These are phyloP conservation scores for Tolypocladium amazonense DNA, from an alignment of 2,329 filamentous ascomycete genomes.

Conservation along the genomic window DNA sequence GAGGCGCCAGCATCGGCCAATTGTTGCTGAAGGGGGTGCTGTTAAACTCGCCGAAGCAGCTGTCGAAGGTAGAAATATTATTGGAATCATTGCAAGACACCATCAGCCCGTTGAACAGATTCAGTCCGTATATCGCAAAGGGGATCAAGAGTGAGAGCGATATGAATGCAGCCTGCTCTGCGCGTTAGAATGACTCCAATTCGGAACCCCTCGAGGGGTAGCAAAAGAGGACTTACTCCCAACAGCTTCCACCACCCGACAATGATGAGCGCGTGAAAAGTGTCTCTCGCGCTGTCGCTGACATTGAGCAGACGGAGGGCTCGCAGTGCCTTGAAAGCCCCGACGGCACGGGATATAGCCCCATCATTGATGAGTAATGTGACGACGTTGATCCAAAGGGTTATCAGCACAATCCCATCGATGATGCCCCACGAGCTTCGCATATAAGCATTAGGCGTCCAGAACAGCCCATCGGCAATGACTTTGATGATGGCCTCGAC, in stretches of 20 bases:
- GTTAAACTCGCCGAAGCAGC: constrained; percentile 78
- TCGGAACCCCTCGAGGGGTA: no score
- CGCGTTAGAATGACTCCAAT: constrained; percentile 6
- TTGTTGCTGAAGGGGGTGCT: constrained; percentile 60
- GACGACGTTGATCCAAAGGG: constrained; percentile 88
- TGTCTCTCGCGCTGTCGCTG: constrained; percentile 89
- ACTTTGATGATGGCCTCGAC: constrained; percentile 84
- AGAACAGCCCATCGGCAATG: constrained; percentile 89
- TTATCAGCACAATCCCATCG: constrained; percentile 81
- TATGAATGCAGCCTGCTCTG: constrained; percentile 64
- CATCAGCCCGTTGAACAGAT: constrained; percentile 80
- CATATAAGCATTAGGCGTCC: constrained; percentile 95
- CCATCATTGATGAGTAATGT: constrained; percentile 75
- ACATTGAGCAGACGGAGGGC: constrained; percentile 88
- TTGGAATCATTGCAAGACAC: constrained; percentile 61
- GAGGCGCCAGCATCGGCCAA: constrained; percentile 77
- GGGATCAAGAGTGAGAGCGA: constrained; percentile 90
- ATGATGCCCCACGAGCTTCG: constrained; percentile 96
- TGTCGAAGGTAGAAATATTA: constrained; percentile 46
- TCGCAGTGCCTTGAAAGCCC: constrained; percentile 92
- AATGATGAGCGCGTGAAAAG: constrained; percentile 93
- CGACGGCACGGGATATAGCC: constrained; percentile 78
- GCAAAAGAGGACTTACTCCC: constrained; percentile 42
- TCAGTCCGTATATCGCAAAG: constrained; percentile 92
- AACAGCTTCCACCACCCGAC: constrained; percentile 90